These are phyloP conservation scores for Lophiostoma macrostomum DNA, from an alignment of 495 filamentous ascomycete genomes.

Conservation along the genomic window DNA sequence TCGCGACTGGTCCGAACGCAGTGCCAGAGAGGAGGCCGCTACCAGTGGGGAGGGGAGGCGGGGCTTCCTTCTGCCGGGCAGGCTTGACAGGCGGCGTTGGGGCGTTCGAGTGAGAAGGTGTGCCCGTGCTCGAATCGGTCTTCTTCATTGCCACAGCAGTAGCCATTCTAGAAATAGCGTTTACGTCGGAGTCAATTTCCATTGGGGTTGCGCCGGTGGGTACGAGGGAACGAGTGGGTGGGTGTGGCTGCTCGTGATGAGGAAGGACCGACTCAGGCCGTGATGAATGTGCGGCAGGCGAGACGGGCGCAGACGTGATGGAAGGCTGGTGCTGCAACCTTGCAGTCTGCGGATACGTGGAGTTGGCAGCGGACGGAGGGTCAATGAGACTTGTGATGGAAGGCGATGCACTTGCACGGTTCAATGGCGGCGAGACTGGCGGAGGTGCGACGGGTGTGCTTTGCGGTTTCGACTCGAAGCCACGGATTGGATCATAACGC, in stretches of 20 bases:
- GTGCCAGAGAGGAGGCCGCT: conserved; percentile 65
- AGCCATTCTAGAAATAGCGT: conserved; percentile 12
- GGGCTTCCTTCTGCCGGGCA: conserved; percentile 50
- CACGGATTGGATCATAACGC: conserved; percentile 84
- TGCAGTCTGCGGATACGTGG: conserved; percentile 24
- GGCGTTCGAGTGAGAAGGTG: conserved; percentile 52
- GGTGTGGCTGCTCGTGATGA: conserved; percentile 15
- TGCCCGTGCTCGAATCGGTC: conserved; percentile 46
- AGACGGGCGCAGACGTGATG: conserved; percentile 36
- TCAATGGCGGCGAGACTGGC: conserved; percentile 54
- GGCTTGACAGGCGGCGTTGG: conserved; percentile 61
- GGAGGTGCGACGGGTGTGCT: conserved; percentile 52
- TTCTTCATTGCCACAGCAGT: conserved; percentile 36
- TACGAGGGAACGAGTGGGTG: conserved; percentile 1
- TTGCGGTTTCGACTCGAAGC: conserved; percentile 55
- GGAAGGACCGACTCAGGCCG: conserved; percentile 16
- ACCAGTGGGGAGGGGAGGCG: conserved; percentile 57
- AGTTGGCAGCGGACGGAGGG: conserved; percentile 52
- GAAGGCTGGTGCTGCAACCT: conserved; percentile 29
- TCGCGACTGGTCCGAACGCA: conserved; percentile 52
- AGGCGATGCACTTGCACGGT: conserved; percentile 77
- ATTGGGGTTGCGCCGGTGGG: conserved; percentile 21
- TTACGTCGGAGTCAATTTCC: conserved; percentile 34
- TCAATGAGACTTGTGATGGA: conserved; percentile 89
- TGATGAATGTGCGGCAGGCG: conserved; percentile 24